These are phyloP conservation scores for Myriosclerotinia duriaeana DNA, from an alignment of 2,329 filamentous ascomycete genomes.

Conservation along the genomic window DNA sequence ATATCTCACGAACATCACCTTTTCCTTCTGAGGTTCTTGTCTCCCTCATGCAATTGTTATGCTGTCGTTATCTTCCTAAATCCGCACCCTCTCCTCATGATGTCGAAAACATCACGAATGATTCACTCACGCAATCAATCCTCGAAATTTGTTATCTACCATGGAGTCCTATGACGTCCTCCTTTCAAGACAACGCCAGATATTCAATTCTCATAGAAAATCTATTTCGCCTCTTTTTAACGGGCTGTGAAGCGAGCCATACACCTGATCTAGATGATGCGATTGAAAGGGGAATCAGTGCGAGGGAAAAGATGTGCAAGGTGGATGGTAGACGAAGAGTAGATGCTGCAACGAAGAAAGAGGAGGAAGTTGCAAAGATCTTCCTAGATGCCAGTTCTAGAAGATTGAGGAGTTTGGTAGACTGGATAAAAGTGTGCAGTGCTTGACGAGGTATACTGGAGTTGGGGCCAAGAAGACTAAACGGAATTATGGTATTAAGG, in stretches of 20 bases:
- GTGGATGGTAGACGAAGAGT: constrained; percentile 46
- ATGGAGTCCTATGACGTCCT: constrained; percentile 50
- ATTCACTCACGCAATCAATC: constrained; percentile 49
- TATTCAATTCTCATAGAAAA: constrained; percentile 56
- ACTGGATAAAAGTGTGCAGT: constrained; percentile 28
- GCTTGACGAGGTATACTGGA: not conserved
- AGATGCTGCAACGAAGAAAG: constrained; percentile 33
- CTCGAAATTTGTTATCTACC: constrained; percentile 56
- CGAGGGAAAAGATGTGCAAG: constrained; percentile 48
- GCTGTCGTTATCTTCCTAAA: constrained; percentile 47
- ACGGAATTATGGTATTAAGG: not conserved
- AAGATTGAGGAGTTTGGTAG: constrained; percentile 39
- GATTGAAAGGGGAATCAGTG: constrained; percentile 53
- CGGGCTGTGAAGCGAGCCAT: constrained; percentile 36
- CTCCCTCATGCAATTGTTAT: constrained; percentile 53
- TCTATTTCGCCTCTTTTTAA: constrained; percentile 49
- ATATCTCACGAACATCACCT: constrained; percentile 43
- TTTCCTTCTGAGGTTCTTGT: constrained; percentile 44
- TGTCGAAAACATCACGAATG: constrained; percentile 34
- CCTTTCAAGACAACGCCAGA: constrained; percentile 55
- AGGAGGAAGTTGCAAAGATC: constrained; percentile 32
- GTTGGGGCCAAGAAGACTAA: not conserved
- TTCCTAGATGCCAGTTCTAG: constrained; percentile 38
- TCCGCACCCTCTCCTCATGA: constrained; percentile 43
- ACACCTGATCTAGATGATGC: constrained; percentile 44